Percentiles rank a stretch among this genome's conserved stretches.
Evolutionary conservation across 257 asterid genomes (phyloP).

Genomic region (Plantago elongata): DNA sequence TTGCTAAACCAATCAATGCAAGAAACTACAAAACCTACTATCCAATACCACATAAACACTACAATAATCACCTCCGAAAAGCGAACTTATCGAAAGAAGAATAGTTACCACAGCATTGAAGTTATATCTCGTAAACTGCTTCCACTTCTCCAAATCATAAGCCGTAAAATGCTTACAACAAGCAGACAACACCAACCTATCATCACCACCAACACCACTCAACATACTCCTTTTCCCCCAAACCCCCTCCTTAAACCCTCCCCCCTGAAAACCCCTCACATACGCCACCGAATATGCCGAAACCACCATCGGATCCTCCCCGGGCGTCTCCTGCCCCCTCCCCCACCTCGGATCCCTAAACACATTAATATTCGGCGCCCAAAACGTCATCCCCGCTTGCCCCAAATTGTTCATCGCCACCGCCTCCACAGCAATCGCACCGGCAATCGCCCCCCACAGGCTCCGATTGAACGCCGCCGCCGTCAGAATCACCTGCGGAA

Average conservation of each 20-base stretch:
- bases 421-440: constrained; percentile 70
- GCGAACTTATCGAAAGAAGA: background rate
- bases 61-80: background rate
- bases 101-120: constrained; percentile 74
- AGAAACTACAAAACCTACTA: no score
- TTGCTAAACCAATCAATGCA: no score
- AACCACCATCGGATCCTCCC: constrained; percentile 84
- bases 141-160: constrained; percentile 94
- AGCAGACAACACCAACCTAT: constrained; percentile 64
- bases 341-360: constrained; percentile 99
- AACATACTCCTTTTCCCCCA: constrained; percentile 29
- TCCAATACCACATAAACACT: no score
- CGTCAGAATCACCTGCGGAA: constrained; percentile 81
- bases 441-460: constrained; percentile 57
- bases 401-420: constrained; percentile 69
- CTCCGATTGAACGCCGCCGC: constrained; percentile 75
- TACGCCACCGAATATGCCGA: constrained; percentile 67
- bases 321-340: constrained; percentile 95
- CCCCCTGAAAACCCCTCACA: constrained; percentile 63
- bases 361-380: constrained; percentile 90
- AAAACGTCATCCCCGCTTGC: constrained; percentile 83
- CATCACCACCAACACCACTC: constrained; percentile 23
- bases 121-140: constrained; percentile 52
- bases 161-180: constrained; percentile 95
- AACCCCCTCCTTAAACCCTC: constrained; percentile 8